Evolutionary conservation across 1,284 basidiomycete genomes (phyloP), one percentile per base, ranked within the genome.

Genomic region (Malassezia slooffiae): DNA sequence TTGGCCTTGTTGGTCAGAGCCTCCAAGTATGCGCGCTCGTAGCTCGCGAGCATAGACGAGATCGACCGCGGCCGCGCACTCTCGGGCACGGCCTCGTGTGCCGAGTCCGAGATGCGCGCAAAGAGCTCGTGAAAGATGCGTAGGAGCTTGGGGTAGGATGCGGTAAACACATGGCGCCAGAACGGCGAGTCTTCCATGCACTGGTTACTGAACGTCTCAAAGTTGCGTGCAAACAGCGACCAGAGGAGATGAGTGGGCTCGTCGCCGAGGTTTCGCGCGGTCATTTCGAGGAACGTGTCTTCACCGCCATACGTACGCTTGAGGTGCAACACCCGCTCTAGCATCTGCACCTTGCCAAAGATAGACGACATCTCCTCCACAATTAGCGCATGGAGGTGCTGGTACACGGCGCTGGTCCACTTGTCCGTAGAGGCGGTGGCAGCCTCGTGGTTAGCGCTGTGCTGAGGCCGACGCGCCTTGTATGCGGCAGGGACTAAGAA

Each of bases 341-440:
- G 27, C 29, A 39, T 24, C 5, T 48, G 24, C 2, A 43, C 39
- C 16, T 48, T 48, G 26, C 15, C 24, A 19, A 31, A 34, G 10
- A 48, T 42, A 1, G 46, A 20, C 17, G 40, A 24, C 21, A 43
- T 32, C 28, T 48, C 46, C 21, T 43, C 41, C 16, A 43, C 46
- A 23, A 48, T 22, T 9, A 48, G 29, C n/a, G 36, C 20, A 17
- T 26, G 40, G 2, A 48, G 15, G 3, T 35, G 35, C 12, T 27
- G 16, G 30, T 36, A 48, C 3, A 39, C 23, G 3, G 17, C 21
- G 5, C 15, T 16, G 11, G 19, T 16, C 41, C 41, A 43, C 15
- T 27, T 33, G 7, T 26, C 8, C 8, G 24, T 12, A 26, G 24
- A 26, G 12, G 24, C 24, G 7, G 7, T 7, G 8, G 24, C 24